These are phyloP conservation scores for Brassica carinata DNA, from an alignment of 345 rosid genomes.

Conservation along the genomic window DNA sequence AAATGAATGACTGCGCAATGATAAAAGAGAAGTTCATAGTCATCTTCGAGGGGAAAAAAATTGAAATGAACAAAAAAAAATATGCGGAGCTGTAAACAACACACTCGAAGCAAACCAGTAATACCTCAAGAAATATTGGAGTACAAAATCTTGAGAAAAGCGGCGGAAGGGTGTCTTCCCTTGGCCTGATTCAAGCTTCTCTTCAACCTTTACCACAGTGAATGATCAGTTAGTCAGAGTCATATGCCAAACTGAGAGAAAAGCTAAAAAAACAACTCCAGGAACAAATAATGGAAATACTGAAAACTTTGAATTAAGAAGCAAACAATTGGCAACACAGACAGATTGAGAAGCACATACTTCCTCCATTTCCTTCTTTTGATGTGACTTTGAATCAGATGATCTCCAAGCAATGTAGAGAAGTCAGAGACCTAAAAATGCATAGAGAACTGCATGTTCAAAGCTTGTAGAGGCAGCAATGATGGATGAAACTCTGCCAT, in stretches of 20 bases:
- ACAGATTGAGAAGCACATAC: conserved; percentile 44
- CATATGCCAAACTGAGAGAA: too few relatives aligned
- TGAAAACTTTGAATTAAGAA: too few relatives aligned
- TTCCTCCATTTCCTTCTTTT: conserved; percentile 98
- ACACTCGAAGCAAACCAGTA: conserved; percentile 9
- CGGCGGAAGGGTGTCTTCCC: conserved; percentile 82
- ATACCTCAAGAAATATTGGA: conserved; percentile 95
- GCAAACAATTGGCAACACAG: too few relatives aligned
- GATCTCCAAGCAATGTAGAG: conserved; percentile 99
- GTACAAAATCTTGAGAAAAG: conserved; percentile 92
- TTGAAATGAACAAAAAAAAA: neutral
- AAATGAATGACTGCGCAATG: conserved; percentile 73
- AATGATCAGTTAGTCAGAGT: neutral
- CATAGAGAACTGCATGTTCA: conserved; percentile 72
- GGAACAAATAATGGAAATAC: too few relatives aligned
- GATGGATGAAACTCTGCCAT: neutral
- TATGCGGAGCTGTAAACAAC: neutral
- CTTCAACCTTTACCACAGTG: conserved; percentile 71
- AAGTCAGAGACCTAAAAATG: conserved; percentile 85
- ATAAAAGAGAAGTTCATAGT: neutral
- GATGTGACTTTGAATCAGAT: conserved; percentile 74
- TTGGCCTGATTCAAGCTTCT: conserved; percentile 89
- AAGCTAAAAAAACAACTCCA: neutral
- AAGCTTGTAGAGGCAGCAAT: conserved; percentile 28
- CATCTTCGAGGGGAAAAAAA: neutral